Percentiles rank a stretch among this genome's conserved stretches.
Evolutionary conservation across 176 grass and related monocot species (phyloP).

Genomic region (Poa pratensis): DNA sequence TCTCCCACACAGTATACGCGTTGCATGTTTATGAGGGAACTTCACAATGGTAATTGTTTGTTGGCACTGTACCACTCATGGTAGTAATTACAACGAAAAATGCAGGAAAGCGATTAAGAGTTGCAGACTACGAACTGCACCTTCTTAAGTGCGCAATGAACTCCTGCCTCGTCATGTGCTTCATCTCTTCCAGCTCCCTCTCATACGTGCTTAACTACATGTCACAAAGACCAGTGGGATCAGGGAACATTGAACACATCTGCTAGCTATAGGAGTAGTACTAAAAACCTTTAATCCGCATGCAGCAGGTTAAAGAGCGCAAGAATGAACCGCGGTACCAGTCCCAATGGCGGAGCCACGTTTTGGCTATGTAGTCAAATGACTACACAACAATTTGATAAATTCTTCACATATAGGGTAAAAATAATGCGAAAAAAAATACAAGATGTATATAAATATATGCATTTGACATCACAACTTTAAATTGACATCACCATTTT

Average conservation of each 20-base stretch:
- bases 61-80: neutral
- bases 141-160: conserved; percentile 90
- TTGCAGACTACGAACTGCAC: conserved; percentile 29
- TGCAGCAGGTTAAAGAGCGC: neutral
- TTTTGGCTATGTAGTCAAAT: too few relatives aligned
- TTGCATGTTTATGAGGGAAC: neutral
- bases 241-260: neutral
- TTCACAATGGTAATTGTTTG: neutral
- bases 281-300: neutral
- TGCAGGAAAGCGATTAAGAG: neutral
- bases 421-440: too few relatives aligned
- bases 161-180: conserved; percentile 85
- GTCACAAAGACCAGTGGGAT: neutral
- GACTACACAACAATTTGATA: too few relatives aligned
- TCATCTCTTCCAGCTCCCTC: conserved; percentile 92
- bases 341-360: too few relatives aligned
- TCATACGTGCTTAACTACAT: conserved; percentile 67
- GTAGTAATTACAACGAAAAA: neutral
- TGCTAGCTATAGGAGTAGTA: neutral
- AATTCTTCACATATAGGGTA: too few relatives aligned
- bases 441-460: too few relatives aligned
- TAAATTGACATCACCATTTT: too few relatives aligned
- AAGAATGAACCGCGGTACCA: neutral
- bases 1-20: neutral
- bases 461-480: too few relatives aligned